phyloP scores from a whole-genome alignment of 176 grass and related monocot genomes.

The Chloris gayana region DNA sequence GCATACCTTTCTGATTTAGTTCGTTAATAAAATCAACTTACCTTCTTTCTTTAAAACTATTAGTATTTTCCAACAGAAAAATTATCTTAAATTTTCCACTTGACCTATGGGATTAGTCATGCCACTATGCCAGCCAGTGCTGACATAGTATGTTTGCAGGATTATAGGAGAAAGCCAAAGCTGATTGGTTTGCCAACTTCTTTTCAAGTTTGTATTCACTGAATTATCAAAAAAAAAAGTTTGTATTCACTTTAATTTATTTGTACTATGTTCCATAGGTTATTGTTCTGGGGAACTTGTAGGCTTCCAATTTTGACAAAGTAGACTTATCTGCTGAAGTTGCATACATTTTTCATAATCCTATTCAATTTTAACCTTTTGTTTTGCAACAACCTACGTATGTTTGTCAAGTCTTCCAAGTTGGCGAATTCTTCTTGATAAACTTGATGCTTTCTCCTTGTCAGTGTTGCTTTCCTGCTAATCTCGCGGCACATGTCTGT shows the following conservation, averaged over 20 bases:
- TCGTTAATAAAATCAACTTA: neutral
- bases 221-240: no score
- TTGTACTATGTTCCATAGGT: neutral
- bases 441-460: conserved; percentile 12
- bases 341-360: conserved; percentile 14
- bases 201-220: neutral
- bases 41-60: neutral
- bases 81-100: neutral
- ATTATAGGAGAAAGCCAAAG: conserved; percentile 1
- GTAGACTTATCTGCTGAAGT: neutral
- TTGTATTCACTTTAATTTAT: neutral
- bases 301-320: conserved; percentile 12
- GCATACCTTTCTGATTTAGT: neutral
- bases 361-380: neutral
- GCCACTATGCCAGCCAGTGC: neutral
- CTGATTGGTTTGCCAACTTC: neutral
- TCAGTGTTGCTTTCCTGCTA: conserved; percentile 91
- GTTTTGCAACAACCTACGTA: neutral
- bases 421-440: conserved; percentile 11
- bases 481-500: conserved; percentile 64
- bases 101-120: neutral
- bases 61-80: neutral
- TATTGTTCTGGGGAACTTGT: neutral
- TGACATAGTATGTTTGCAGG: neutral
- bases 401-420: neutral